Conservation (phyloP, 2,329 filamentous ascomycete genomes). For the Clonostachys solani region DNA sequence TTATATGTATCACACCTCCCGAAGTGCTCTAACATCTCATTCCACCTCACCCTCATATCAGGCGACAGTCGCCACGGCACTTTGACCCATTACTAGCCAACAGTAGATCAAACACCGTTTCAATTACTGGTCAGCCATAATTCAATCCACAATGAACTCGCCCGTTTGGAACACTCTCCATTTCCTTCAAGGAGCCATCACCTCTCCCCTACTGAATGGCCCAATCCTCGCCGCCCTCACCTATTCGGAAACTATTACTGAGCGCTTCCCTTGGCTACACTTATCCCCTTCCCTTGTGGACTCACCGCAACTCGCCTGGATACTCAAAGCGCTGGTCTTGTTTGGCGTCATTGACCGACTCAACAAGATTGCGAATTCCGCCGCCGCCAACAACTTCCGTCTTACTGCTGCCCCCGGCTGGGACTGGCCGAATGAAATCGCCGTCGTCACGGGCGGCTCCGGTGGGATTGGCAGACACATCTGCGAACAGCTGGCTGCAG, state of each 20-base stretch:
- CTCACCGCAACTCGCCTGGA: background rate
- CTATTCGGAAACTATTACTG: constrained; percentile 5
- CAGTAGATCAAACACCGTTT: too few relatives aligned
- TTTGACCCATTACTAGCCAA: too few relatives aligned
- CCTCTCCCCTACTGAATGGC: constrained; percentile 10
- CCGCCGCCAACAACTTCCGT: constrained; percentile 21
- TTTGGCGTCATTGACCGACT: constrained; percentile 12
- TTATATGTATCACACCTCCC: too few relatives aligned
- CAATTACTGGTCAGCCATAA: too few relatives aligned
- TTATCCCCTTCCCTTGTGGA: too few relatives aligned
- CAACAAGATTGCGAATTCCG: constrained; percentile 15
- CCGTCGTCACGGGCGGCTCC: constrained; percentile 37
- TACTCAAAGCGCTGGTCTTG: constrained; percentile 11
- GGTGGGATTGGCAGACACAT: constrained; percentile 34
- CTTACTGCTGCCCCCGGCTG: constrained; percentile 13
- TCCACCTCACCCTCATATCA: too few relatives aligned
- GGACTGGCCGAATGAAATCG: constrained; percentile 32
- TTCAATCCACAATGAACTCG: too few relatives aligned
- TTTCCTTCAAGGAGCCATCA: too few relatives aligned
- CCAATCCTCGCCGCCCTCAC: constrained; percentile 8
- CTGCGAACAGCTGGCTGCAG: constrained; percentile 17
- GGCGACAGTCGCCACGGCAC: too few relatives aligned
- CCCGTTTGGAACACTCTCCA: too few relatives aligned
- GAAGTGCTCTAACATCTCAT: too few relatives aligned
- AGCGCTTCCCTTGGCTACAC: too few relatives aligned